Percentiles rank a stretch among this genome's conserved stretches.
These are phyloP conservation scores for Fonsecaea pedrosoi DNA, from an alignment of 2,329 filamentous ascomycete species.

Conservation along the genomic window DNA sequence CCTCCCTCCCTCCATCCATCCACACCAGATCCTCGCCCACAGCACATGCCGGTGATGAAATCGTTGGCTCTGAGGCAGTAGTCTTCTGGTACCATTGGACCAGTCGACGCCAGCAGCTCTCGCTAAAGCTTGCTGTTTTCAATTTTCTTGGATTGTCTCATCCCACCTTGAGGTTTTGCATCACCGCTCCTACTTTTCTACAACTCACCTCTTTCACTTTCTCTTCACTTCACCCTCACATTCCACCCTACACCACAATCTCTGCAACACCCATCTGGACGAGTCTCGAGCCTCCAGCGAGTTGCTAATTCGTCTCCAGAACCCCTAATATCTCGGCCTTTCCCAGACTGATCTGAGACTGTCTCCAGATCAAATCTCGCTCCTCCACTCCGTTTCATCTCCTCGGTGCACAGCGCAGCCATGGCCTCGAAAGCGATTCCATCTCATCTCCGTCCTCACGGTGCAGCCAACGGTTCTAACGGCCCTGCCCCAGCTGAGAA, in stretches of 20 bases:
- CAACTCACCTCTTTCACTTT: not conserved
- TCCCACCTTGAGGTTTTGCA: slow-evolving; percentile 14
- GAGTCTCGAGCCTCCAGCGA: not conserved
- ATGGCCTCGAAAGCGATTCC: slow-evolving; percentile 84
- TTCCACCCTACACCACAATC: not conserved
- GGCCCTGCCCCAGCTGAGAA: slow-evolving; percentile 46
- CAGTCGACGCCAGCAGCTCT: not conserved
- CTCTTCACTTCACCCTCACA: not conserved
- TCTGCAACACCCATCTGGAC: not conserved
- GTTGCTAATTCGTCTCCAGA: slow-evolving; percentile 8
- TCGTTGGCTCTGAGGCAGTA: not conserved
- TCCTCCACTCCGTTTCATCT: not conserved
- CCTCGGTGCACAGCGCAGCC: slow-evolving; percentile 37
- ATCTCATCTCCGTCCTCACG: slow-evolving; percentile 75
- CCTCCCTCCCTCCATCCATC: too few species aligned
- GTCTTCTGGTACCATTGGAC: not conserved
- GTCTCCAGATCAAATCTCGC: slow-evolving; percentile 2
- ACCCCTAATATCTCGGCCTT: not conserved
- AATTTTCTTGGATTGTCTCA: slow-evolving; percentile 3
- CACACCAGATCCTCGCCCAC: slow-evolving; percentile 5
- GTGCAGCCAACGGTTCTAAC: slow-evolving; percentile 48
- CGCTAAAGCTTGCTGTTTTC: slow-evolving; percentile 11
- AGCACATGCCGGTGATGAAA: slow-evolving; percentile 15
- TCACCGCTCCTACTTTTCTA: slow-evolving; percentile 7
- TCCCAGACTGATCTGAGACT: slow-evolving; percentile 8